Percentiles rank a stretch among this genome's conserved stretches.
phyloP scores from a whole-genome alignment of 352 stramenopile genomes.

The Phytophthora kernoviae region DNA sequence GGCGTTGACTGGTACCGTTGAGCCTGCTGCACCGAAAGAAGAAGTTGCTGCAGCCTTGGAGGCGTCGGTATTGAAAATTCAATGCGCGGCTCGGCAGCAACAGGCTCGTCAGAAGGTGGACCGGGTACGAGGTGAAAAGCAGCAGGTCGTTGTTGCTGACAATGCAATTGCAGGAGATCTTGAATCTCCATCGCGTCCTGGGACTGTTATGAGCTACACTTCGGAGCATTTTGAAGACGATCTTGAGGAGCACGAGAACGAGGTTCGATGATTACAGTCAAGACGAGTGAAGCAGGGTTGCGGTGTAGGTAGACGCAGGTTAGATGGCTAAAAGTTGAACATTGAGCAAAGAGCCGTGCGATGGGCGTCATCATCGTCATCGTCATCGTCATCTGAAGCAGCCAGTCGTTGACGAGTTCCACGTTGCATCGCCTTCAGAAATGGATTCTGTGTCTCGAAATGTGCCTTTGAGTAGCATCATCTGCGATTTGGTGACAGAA shows the following conservation, averaged over 20 bases:
- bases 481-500: no score
- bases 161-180: conserved; percentile 4
- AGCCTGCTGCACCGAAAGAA: conserved; percentile 2
- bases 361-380: neutral
- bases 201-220: conserved; percentile 65
- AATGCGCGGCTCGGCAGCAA: conserved; percentile 59
- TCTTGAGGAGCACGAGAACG: conserved; percentile 32
- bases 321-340: no score
- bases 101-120: conserved; percentile 46
- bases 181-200: conserved; percentile 26
- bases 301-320: no score
- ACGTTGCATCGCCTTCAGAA: neutral
- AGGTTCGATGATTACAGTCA: neutral
- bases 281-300: no score
- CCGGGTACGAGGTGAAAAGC: conserved; percentile 25
- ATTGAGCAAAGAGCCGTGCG: no score
- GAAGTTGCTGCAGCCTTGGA: conserved; percentile 8
- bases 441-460: neutral
- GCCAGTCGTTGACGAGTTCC: neutral
- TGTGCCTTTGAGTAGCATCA: neutral
- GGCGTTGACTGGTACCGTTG: no score
- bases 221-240: conserved; percentile 73
- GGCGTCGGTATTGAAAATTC: conserved; percentile 47
- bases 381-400: neutral
- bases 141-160: conserved; percentile 1